phyloP scores from a whole-genome alignment of 495 filamentous ascomycete species.

The Aspergillus heteromorphus region DNA sequence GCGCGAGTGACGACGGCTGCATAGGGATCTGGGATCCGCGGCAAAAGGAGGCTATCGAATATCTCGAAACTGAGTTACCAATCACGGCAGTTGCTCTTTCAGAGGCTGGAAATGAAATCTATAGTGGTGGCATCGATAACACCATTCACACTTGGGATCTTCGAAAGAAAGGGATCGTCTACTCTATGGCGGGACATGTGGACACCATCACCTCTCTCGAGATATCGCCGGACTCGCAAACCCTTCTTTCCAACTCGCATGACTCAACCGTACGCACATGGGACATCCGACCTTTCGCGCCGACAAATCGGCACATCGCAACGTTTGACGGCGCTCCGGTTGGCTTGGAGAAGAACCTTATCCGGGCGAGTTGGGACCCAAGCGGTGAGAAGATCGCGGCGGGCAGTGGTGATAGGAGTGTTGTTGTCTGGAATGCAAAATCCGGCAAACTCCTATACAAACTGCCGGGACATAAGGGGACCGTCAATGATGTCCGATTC shows the following conservation, averaged over 20 bases:
- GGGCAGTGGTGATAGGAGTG: constrained; percentile 84
- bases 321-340: constrained; percentile 85
- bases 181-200: constrained; percentile 81
- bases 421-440: constrained; percentile 82
- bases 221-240: constrained; percentile 87
- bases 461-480: constrained; percentile 89
- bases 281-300: constrained; percentile 94
- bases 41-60: constrained; percentile 82
- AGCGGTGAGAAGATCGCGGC: constrained; percentile 80
- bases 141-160: constrained; percentile 97
- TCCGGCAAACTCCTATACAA: constrained; percentile 87
- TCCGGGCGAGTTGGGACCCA: constrained; percentile 87
- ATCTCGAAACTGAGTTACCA: constrained; percentile 86
- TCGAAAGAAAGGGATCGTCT: constrained; percentile 80
- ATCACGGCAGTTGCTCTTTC: constrained; percentile 86
- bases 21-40: constrained; percentile 97
- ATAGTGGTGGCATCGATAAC: constrained; percentile 92
- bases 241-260: constrained; percentile 85
- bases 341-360: constrained; percentile 87
- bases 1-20: constrained; percentile 85
- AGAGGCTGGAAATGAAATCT: constrained; percentile 93
- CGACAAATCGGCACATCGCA: constrained; percentile 71
- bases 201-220: constrained; percentile 88
- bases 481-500: constrained; percentile 92
- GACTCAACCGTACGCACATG: constrained; percentile 91